Percentiles rank a stretch among this genome's conserved stretches.
Conservation (phyloP, 2,329 filamentous ascomycete species). For the Ramularia endophylla region DNA sequence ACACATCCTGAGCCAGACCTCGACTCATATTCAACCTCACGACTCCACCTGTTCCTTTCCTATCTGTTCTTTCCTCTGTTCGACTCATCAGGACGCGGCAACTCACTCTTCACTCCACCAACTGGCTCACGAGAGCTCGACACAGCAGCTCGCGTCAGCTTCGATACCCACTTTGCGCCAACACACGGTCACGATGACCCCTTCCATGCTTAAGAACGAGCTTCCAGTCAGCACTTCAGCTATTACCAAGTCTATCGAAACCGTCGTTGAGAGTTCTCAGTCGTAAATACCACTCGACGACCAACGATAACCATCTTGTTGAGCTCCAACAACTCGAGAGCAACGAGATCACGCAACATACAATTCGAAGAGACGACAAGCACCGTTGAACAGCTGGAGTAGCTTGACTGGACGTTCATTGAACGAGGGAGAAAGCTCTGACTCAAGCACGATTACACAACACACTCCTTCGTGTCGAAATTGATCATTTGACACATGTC, state of each 20-base stretch:
- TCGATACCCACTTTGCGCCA: background rate
- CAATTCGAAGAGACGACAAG: conserved; percentile 17
- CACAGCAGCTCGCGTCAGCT: no score
- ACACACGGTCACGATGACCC: conserved; percentile 21
- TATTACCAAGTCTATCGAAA: conserved; percentile 23
- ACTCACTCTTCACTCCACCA: no score
- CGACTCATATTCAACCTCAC: no score
- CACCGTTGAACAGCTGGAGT: conserved; percentile 17
- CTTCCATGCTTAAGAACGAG: conserved; percentile 15
- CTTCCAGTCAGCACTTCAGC: conserved; percentile 21
- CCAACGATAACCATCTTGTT: conserved; percentile 6
- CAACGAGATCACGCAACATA: conserved; percentile 4
- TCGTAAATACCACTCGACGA: conserved; percentile 13
- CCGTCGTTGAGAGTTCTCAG: conserved; percentile 12
- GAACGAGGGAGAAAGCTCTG: conserved; percentile 6
- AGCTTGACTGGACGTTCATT: conserved; percentile 11
- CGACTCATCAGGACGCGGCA: no score
- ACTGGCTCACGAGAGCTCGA: no score
- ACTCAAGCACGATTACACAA: conserved; percentile 1
- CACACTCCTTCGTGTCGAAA: conserved; percentile 6
- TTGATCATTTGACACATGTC: conserved; percentile 16
- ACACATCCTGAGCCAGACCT: no score
- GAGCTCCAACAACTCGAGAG: conserved; percentile 4
- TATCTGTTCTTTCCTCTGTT: no score
- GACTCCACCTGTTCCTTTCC: no score